Base-by-base conservation (phyloP, 192 early-diverging fungal species). In the Paraglomus occultum region DNA sequence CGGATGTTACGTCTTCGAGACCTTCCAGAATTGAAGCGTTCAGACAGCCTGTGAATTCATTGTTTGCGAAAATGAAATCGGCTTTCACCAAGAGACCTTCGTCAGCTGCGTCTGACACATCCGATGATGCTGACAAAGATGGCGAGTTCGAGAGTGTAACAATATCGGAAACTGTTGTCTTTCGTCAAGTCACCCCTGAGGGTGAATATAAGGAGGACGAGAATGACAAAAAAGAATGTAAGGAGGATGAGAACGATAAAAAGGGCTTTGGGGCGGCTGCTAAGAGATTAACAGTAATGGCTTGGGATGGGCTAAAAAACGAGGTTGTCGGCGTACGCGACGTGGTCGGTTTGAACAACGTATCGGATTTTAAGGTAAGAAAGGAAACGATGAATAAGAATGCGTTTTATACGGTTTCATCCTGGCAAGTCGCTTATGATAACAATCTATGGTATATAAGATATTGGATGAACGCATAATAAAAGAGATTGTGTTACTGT, bases 381-480 rank as follows among this genome's bases (percentile, higher is more conserved):
- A 3, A 31, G 31, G 3, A 31, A 31, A 31, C 1, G 3, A 31
- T 31, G 31, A 31, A 31, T 31, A 31, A 31, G 31, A 31, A 31
- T 31, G 31, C 3, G 3, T 31, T 31, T 31, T 3, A 31, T 31
- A 31, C 31, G 31, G 3, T 31, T 31, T 31, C 1, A 3, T 31
- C 31, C 3, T 31, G 31, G 31, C 31, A 31, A 31, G 31, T 31
- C 31, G 3, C 31, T 31, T 31, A 31, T 31, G 31, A 31, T 31
- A 31, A 3, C 31, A 31, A 31, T 31, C 31, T 31, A n/a, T 31
- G 1, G 3, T 31, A 31, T 31, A 31, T 31, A 2, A 31, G 31
- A 31, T 31, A 31, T 31, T 86, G 61, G 85, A 86, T 23, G 65
- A 73, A 18, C 75, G 85, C 10, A 60, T 86, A 14, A 53, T 83